A percentile compares a stretch with the other conserved stretches of the same genome.
Evolutionary conservation across 805 yeast genomes (phyloP).

Genomic region (Yamadazyma sp.): DNA sequence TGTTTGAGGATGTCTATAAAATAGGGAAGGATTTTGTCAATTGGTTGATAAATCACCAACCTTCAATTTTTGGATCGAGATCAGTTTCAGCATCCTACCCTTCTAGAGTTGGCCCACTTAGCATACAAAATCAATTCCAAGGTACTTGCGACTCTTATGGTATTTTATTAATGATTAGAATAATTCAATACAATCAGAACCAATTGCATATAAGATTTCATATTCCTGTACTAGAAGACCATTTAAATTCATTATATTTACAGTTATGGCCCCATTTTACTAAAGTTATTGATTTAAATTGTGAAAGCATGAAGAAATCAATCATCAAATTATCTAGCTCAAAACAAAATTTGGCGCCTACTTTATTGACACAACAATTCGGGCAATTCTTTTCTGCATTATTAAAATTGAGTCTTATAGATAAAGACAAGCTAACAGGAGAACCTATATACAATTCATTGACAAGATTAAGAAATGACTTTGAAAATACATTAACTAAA

Average conservation of each 20-base stretch:
- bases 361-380: slow-evolving; percentile 73
- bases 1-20: slow-evolving; percentile 37
- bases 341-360: slow-evolving; percentile 37
- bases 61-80: slow-evolving; percentile 18
- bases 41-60: slow-evolving; percentile 45
- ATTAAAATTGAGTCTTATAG: slow-evolving; percentile 44
- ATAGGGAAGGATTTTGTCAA: slow-evolving; percentile 44
- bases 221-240: slow-evolving; percentile 69
- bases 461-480: slow-evolving; percentile 69
- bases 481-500: slow-evolving; percentile 74
- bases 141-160: slow-evolving; percentile 74
- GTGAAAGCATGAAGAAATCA: slow-evolving; percentile 60
- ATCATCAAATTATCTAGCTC: slow-evolving; percentile 12
- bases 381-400: slow-evolving; percentile 71
- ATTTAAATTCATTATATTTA: slow-evolving; percentile 61
- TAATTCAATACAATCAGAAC: slow-evolving; percentile 61
- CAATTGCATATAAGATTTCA: slow-evolving; percentile 63
- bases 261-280: slow-evolving; percentile 87
- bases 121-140: slow-evolving; percentile 20
- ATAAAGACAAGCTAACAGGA: slow-evolving; percentile 24
- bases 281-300: slow-evolving; percentile 68
- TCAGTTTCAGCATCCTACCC: slow-evolving; percentile 40
- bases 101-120: slow-evolving; percentile 15
- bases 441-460: slow-evolving; percentile 78
- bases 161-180: slow-evolving; percentile 66